Evolutionary conservation across 768 basidiomycete species (phyloP), one percentile per base, ranked within the genome.

Genomic region (Rhizopogon roseolus): DNA sequence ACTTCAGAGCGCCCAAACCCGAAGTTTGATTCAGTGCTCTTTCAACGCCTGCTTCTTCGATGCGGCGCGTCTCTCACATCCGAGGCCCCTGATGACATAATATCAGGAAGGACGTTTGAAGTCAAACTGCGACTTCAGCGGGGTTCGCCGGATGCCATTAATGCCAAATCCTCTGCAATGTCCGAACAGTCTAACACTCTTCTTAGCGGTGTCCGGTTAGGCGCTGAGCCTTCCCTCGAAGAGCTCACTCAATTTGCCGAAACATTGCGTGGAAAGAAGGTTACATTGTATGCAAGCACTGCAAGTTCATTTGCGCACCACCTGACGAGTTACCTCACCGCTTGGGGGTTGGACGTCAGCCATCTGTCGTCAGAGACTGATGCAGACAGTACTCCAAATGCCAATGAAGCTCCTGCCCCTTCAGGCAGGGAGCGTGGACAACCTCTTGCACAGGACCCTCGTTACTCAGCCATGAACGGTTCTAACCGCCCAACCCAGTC

Each of bases 261-360:
- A 58, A 83, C 81, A 5, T 71, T 98, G 48, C 84, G 84, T 63
- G 92, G 93, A 13, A 91, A 86, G 70, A 86, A 81, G 60, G 95
- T 88, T 0, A 82, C 81, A 0, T 71, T 99, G 27, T 90, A 95
- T 64, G 92, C 96, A 6, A 86, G 83, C 62, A 81, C 92, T n/a
- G 83, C 81, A 58, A 90, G 91, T 39, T 82, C 86, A 2, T 99
- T 98, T 63, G 95, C 94, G 0, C 90, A 88, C 49, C 92, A 97
- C 68, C 75, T 99, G 36, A 94, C 94, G 25, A 89, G 88, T 60
- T 97, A 96, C 70, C 78, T 99, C 54, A 90, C 90, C 19, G 82
- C 89, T 5, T 98, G 96, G 96, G 94, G 95, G 11, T 81, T 98
- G 85, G 92, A 96, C 62, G 86, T 98, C 41, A 85, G 82, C 49